Percentiles rank a stretch among this genome's conserved stretches.
These are phyloP conservation scores for Incumbomyces lentus DNA, from an alignment of 2,329 filamentous ascomycete species.

Conservation along the genomic window DNA sequence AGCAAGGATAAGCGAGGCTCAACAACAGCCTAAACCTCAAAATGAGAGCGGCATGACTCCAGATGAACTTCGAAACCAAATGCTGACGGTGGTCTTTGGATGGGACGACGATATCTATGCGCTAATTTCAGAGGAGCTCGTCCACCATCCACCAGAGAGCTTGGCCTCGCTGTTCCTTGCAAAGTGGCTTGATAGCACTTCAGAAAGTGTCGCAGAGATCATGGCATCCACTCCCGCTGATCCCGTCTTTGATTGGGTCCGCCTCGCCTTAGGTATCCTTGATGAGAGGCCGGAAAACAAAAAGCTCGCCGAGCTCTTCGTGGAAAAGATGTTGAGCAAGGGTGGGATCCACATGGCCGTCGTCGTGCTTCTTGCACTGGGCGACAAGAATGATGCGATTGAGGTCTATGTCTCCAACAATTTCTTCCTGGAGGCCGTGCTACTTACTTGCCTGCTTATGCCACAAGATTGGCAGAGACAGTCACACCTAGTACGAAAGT, in stretches of 20 bases:
- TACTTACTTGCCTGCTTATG: slow-evolving; percentile 73
- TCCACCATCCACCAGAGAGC: slow-evolving; percentile 61
- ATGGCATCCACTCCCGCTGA: slow-evolving; percentile 70
- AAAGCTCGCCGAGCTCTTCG: slow-evolving; percentile 81
- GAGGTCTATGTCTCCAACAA: slow-evolving; percentile 91
- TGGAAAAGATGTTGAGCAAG: slow-evolving; percentile 78
- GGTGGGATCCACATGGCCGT: slow-evolving; percentile 87
- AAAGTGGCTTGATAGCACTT: slow-evolving; percentile 85
- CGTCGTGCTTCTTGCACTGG: slow-evolving; percentile 84
- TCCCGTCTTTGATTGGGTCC: slow-evolving; percentile 93
- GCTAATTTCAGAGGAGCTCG: slow-evolving; percentile 71
- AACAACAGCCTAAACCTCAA: slow-evolving; percentile 54
- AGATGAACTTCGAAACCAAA: slow-evolving; percentile 75
- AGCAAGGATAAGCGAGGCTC: slow-evolving; percentile 71
- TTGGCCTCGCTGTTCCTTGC: slow-evolving; percentile 70
- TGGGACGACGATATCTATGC: slow-evolving; percentile 80
- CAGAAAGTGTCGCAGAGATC: slow-evolving; percentile 63
- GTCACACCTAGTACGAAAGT: slow-evolving; percentile 77
- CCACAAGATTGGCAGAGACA: slow-evolving; percentile 86
- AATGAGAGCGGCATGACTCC: slow-evolving; percentile 53
- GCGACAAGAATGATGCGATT: slow-evolving; percentile 86
- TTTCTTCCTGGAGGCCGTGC: slow-evolving; percentile 82
- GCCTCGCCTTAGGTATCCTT: slow-evolving; percentile 82
- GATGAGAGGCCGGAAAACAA: slow-evolving; percentile 69
- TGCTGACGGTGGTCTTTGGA: slow-evolving; percentile 89